These are phyloP conservation scores for Evansstolkia leycettana DNA, from an alignment of 495 filamentous ascomycete genomes.

Conservation along the genomic window DNA sequence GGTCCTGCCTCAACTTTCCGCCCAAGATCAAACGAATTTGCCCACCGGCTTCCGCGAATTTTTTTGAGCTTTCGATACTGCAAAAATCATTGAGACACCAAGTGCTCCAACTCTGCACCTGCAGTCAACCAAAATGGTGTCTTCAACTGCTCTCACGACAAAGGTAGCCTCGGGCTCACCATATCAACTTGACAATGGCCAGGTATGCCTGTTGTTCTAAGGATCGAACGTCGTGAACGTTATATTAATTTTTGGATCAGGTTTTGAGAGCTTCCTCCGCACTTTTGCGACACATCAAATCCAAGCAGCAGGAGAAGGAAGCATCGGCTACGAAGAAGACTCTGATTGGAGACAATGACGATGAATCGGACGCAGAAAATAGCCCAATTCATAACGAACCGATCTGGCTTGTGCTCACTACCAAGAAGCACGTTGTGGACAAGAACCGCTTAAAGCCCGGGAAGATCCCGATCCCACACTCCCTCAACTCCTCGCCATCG, in stretches of 20 bases:
- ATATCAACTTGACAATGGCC: constrained; percentile 52
- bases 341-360: constrained; percentile 51
- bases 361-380: constrained; percentile 33
- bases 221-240: not conserved
- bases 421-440: constrained; percentile 77
- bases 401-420: constrained; percentile 76
- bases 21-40: constrained; percentile 23
- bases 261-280: constrained; percentile 69
- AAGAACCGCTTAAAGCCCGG: constrained; percentile 67
- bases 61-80: constrained; percentile 27
- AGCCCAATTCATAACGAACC: constrained; percentile 42
- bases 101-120: constrained; percentile 11
- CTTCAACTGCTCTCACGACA: constrained; percentile 36
- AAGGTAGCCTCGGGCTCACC: constrained; percentile 42
- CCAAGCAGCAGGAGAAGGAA: constrained; percentile 43
- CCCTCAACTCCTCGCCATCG: constrained; percentile 48
- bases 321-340: constrained; percentile 52
- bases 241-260: constrained; percentile 28
- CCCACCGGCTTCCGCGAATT: constrained; percentile 31
- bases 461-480: constrained; percentile 53
- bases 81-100: constrained; percentile 18
- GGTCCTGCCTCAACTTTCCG: not conserved
- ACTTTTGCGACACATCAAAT: constrained; percentile 68
- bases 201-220: constrained; percentile 31
- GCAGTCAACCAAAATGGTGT: constrained; percentile 23